Base-by-base conservation (phyloP, 768 basidiomycete genomes). In the Pleurotus ostreatus region DNA sequence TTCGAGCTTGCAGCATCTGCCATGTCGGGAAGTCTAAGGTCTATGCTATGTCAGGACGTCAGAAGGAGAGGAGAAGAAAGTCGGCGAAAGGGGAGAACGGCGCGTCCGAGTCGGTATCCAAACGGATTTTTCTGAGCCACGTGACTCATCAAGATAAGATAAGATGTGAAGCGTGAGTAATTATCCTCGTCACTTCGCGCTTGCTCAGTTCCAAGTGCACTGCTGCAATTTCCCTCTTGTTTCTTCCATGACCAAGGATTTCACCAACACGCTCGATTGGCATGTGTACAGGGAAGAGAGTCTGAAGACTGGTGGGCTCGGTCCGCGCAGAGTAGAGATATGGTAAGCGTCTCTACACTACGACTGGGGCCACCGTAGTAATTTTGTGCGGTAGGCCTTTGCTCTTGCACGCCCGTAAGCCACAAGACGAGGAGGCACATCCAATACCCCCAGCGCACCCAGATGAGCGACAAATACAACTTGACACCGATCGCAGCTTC, bases 401-500 rank as follows among this genome's bases (percentile, higher is more conserved):
- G 55, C 69, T 70, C 53, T 70, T 72, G 60, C 73, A 70, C 61
- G 67, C 56, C 61, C 65, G 37, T 58, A 64, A 46, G 60, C 26
- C 26, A 30, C 26, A 30, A 5, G 26, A 30, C 26, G 26, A 30
- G 4, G 26, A 30, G 6, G 26, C 26, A 30, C 6, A 30, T 5
- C 26, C 26, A 30, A 30, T 6, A 30, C 26, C 41, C 30, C 13
- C 54, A 45, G 59, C 74, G 20, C 92, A 94, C 66, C 72, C 70
- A 4, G 94, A 97, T 66, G 94, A 96, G 71, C 84, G 80, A 12
- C 94, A 97, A 71, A 92, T 97, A 59, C 72, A 76, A 56, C 80
- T 96, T 34, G 94, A 97, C 70, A 96, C 94, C 1, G 86, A 94
- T 70, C 83, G 94, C 47, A 94, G 92, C 61, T 98, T 98, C 64